Evolutionary conservation across 345 rosid genomes (phyloP).

Genomic region (Mangifera indica): DNA sequence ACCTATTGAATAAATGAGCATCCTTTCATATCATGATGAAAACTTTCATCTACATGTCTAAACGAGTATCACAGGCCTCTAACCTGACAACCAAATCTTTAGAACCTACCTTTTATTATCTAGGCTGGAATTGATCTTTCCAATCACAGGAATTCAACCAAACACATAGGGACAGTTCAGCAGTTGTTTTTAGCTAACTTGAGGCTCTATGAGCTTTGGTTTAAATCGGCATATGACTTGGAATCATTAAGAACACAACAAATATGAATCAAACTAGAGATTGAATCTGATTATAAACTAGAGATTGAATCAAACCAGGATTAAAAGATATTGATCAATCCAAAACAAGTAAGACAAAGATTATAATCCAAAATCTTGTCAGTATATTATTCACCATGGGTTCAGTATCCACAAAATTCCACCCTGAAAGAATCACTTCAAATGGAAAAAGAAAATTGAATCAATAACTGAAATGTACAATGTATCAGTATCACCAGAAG

Average conservation of each 20-base stretch:
- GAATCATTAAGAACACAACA: background rate
- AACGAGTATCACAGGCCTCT: background rate
- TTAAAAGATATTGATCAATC: background rate
- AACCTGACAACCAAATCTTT: background rate
- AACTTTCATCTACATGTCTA: background rate
- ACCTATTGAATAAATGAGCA: background rate
- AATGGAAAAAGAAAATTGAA: background rate
- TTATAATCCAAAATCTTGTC: background rate
- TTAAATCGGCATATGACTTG: background rate
- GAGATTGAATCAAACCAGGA: background rate
- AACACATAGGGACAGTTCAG: background rate
- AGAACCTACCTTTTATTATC: background rate
- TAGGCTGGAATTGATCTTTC: background rate
- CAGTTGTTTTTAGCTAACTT: background rate
- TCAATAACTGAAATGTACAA: conserved; percentile 4
- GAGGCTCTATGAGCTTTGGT: background rate
- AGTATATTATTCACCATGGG: conserved; percentile 7
- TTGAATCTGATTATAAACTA: background rate
- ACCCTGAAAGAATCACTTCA: conserved; percentile 6
- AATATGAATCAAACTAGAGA: background rate
- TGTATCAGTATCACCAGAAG: background rate
- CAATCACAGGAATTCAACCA: background rate
- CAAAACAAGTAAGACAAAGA: background rate
- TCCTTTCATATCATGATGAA: background rate
- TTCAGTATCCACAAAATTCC: background rate